Percentiles rank a stretch among this genome's conserved stretches.
These are phyloP conservation scores for Deinandra increscens DNA, from an alignment of 129 eudicot genomes.

Conservation along the genomic window DNA sequence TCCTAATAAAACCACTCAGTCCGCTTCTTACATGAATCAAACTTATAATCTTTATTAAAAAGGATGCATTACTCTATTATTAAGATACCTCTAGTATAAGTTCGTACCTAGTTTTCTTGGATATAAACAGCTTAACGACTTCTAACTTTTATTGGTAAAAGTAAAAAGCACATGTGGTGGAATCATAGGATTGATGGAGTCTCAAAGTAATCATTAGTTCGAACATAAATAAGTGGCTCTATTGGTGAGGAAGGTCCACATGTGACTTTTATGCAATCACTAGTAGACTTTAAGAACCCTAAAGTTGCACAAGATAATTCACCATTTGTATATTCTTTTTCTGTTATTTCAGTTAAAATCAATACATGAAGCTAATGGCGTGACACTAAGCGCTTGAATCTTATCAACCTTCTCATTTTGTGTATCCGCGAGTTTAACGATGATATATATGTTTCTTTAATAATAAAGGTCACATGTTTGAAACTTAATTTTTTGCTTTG, in stretches of 20 bases:
- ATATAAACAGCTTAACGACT: slow-evolving; percentile 26
- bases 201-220: slow-evolving; percentile 25
- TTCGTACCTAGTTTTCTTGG: background rate
- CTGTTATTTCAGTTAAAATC: slow-evolving; percentile 8
- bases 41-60: too few species aligned
- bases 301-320: slow-evolving; percentile 10
- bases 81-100: too few species aligned
- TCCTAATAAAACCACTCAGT: too few species aligned
- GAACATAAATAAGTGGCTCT: slow-evolving; percentile 34
- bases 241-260: slow-evolving; percentile 40
- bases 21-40: too few species aligned
- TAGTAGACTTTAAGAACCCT: slow-evolving; percentile 21
- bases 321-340: background rate
- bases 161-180: slow-evolving; percentile 16
- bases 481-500: too few species aligned
- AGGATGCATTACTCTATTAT: too few species aligned
- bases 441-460: too few species aligned
- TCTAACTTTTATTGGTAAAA: slow-evolving; percentile 19
- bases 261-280: slow-evolving; percentile 42
- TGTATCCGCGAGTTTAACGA: too few species aligned
- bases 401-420: too few species aligned
- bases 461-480: too few species aligned
- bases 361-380: too few species aligned
- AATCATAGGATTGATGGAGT: slow-evolving; percentile 26
- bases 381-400: too few species aligned